Percentiles rank a stretch among this genome's conserved stretches.
Conservation (phyloP, 148 eudicot genomes). For the Rhododendron mucronatum region DNA sequence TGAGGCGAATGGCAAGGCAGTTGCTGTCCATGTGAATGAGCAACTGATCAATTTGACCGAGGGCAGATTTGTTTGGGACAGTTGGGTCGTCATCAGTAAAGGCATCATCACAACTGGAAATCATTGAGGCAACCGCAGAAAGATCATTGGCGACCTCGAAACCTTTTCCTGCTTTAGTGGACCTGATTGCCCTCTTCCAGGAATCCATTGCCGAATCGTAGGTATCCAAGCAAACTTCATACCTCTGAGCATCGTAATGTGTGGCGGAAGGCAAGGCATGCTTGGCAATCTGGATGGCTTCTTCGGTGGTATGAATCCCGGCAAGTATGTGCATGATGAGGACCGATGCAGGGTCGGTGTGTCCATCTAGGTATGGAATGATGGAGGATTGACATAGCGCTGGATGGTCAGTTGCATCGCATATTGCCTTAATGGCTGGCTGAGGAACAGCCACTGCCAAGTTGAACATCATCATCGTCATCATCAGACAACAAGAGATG, state of each 20-base stretch:
- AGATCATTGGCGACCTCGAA: neutral
- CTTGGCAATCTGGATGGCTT: neutral
- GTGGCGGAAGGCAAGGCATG: neutral
- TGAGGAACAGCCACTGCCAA: neutral
- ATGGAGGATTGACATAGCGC: neutral
- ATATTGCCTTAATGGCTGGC: neutral
- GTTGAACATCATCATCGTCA: neutral
- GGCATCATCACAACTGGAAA: constrained; percentile 4
- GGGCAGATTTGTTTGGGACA: neutral
- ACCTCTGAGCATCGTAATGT: neutral
- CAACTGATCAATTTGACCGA: neutral
- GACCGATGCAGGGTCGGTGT: constrained; percentile 1
- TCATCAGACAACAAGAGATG: neutral
- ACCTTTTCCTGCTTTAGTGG: neutral
- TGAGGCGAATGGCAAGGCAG: neutral
- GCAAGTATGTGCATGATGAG: constrained; percentile 1
- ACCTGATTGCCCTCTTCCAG: neutral
- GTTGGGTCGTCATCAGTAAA: constrained; percentile 4
- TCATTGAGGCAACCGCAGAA: neutral
- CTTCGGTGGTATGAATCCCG: neutral
- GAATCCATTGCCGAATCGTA: neutral
- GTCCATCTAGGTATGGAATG: neutral
- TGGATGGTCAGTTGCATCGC: neutral
- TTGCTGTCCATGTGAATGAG: neutral
- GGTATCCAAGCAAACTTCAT: neutral